Base-by-base conservation (phyloP, 2,329 filamentous ascomycete species). In the Xylaria sp. region DNA sequence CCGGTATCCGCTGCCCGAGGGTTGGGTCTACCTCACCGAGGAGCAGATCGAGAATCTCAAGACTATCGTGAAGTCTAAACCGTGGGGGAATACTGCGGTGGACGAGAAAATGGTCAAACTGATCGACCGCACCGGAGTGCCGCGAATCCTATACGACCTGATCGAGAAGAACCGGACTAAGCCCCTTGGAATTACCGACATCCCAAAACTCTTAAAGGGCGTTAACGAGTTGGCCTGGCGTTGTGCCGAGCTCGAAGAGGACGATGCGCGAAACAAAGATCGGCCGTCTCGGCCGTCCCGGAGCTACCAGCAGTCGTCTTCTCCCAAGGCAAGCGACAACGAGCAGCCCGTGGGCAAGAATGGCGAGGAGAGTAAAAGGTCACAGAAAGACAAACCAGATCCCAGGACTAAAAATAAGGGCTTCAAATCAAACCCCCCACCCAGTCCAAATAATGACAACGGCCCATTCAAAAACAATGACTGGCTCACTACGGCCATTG, bases 401-500 rank as follows among this genome's bases (percentile, higher is more conserved):
- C 50, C 70, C 3, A 71, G 70, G 50, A 39, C 63, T 23, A 59
- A 67, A 41, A 55, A 72, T n/a, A 70, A 69, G 81, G 65, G 69
- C 23, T 77, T 74, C 63, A 72, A 69, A 23, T 72, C 73, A 2
- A 76, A 75, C 20, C 52, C 66, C 23, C 66, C 63, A 8, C 72
- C 72, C 9, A 69, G 72, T 44, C 68, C 70, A 4, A 69, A 66
- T 23, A 44, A 54, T 32, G 63, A 58, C 23, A 63, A 56, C 41
- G 72, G 67, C 44, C 73, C 74, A 3, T 28, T 72, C n/a, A 75
- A 63, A 54, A 59, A 69, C 20, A 76, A 74, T 54, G 78, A 79
- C 66, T 79, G 83, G 74, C 73, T 83, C 10, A 82, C 83, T 34
- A 85, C 84, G 69, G 82, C 95, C 66, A 86, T 93, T 32, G 76